Base-by-base conservation (phyloP, 139 green algal species). In the Haematococcus lacustris region DNA sequence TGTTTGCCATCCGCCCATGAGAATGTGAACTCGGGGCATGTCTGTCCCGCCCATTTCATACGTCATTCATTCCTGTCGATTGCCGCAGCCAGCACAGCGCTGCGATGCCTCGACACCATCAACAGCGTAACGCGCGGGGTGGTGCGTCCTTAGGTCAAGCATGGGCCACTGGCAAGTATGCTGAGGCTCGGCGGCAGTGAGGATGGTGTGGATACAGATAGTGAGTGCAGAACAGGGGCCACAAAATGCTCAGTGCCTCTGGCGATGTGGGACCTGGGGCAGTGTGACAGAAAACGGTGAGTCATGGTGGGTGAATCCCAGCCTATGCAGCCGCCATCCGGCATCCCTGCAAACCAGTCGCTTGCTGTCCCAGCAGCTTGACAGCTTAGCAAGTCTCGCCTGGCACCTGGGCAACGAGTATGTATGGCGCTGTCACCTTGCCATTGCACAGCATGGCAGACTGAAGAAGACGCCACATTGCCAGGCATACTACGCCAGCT, bases 261-360 rank as follows among this genome's bases (percentile, higher is more conserved):
- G 39, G 90, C 89, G 0, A 94, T 96, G 91, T 96, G 91, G 91
- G 91, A 97, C 75, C 78, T 97, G 64, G 89, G 90, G 0, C 92
- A 97, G 69, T 97, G 92, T 70, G 91, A 97, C 74, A 81, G 83
- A n/a, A 93, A 92, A 66, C 85, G 89, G 34, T 94, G 89, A 80
- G 93, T 82, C 84, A 40, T 60, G 32, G 5, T 1, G 3, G 33
- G 57, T 25, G 25, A 40, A 30, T 43, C 30, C 3, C 30, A 66
- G 30, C 3, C 30, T 40, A 4, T 30, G 53, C 53, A 30, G 4
- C 23, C 53, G 38, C 30, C 32, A 6, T 6, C 30, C 13, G 9
- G 53, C 53, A 30, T 30, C 23, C 53, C 50, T 30, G 47, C 50
- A 43, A 66, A 13, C 30, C 50, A 43, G 28, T 21, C 28, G 33